Conservation (phyloP, 257 asterid species). For the Cinchona pubescens region DNA sequence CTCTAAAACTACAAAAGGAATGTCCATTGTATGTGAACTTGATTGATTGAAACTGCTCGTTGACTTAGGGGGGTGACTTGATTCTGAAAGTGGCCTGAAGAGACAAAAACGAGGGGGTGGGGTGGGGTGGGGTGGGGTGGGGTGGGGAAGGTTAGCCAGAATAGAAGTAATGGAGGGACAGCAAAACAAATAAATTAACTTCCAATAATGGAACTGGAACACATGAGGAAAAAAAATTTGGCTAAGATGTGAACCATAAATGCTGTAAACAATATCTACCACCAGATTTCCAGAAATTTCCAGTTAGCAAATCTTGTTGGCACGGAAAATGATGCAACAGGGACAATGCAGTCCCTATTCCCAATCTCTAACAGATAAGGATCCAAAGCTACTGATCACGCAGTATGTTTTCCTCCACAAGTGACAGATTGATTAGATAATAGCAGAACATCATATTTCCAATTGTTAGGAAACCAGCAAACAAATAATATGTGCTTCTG, state of each 20-base stretch:
- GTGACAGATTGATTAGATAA: not conserved
- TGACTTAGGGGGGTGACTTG: conserved; percentile 58
- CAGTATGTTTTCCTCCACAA: not conserved
- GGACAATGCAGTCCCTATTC: not conserved
- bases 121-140: too few species aligned
- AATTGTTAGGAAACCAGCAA: not conserved
- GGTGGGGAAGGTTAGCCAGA: not conserved
- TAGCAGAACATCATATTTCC: not conserved
- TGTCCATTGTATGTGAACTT: conserved; percentile 41
- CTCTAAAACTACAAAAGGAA: conserved; percentile 73
- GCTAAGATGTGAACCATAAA: not conserved
- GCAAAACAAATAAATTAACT: not conserved
- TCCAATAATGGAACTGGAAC: not conserved
- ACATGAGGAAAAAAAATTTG: not conserved
- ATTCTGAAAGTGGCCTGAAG: conserved; percentile 65
- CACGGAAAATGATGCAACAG: not conserved
- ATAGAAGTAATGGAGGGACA: not conserved
- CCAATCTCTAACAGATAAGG: not conserved
- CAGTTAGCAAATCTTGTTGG: not conserved
- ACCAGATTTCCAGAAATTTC: not conserved
- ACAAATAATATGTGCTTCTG: not conserved
- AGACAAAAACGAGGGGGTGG: conserved; percentile 27
- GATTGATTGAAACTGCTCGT: conserved; percentile 44
- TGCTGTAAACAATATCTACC: not conserved
- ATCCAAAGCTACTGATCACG: not conserved